Evolutionary conservation across 805 yeast genomes (phyloP), one percentile per base, ranked within the genome.

Genomic region (Kluyveromyces starmeri): DNA sequence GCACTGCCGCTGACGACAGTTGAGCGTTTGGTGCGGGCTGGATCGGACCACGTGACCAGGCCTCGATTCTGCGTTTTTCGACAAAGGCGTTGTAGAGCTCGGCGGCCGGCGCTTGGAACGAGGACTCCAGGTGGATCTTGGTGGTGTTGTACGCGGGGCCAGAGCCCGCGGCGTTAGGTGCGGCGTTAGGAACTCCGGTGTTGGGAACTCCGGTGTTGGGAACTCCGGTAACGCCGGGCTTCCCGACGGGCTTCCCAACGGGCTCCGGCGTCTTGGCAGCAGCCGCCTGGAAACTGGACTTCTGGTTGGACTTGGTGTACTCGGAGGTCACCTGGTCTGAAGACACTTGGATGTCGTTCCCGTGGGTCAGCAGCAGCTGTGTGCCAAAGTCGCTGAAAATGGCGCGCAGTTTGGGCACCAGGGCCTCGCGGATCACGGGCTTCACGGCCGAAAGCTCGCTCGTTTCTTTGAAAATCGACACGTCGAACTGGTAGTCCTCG

Each of bases 21-120:
- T 39, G 27, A 41, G 82, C 65, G 48, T 70, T 71, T 35, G 84
- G 70, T 19, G 55, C 59, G 16, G 43, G 44, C 25, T 40, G 35
- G 2, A 51, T 37, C 23, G 73, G 64, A 0, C 94, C 75, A 39
- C 95, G 75, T 1, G 95, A 70, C 97, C 97, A 92, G 1, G 88
- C 88, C n/a, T 78, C 74, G 10, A 92, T 79, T 43, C 94, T 67
- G 32, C 73, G 73, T 17, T 82, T 83, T 39, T 82, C 84, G 29
- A 83, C 57, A 24, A 92, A 70, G 1, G 96, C 83, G 28, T 71
- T 62, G 58, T 77, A 92, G 22, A 94, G 59, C 54, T 85, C 94
- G 42, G 81, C 84, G 1, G 96, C 94, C 3, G 94, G 71, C 10
- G 95, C 85, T 58, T 80, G 79, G 70, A 92, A 92, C 3, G 72